Percentiles rank a stretch among this genome's conserved stretches.
Evolutionary conservation across 345 rosid genomes (phyloP).

Genomic region (Isatis tinctoria): DNA sequence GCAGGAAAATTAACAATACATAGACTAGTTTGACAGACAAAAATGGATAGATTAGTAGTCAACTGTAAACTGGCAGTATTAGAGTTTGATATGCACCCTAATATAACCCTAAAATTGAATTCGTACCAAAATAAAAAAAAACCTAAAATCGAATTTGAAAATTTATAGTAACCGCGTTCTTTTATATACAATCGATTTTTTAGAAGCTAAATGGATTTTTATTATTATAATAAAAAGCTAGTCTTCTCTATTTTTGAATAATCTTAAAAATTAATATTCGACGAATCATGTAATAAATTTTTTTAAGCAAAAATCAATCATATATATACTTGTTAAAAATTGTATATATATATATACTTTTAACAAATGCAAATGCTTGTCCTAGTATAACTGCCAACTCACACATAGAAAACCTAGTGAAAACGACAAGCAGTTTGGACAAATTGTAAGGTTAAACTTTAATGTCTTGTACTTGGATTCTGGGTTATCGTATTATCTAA

Average conservation of each 20-base stretch:
- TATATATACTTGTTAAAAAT: not conserved
- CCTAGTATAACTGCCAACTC: slow-evolving; percentile 13
- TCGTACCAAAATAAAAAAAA: no score
- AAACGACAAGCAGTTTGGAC: slow-evolving; percentile 15
- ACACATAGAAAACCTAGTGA: slow-evolving; percentile 7
- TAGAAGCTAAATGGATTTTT: not conserved
- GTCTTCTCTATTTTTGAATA: not conserved
- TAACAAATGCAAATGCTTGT: slow-evolving; percentile 20
- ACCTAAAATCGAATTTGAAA: not conserved
- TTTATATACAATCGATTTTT: not conserved
- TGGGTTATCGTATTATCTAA: not conserved
- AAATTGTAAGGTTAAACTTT: slow-evolving; percentile 9
- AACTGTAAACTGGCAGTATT: not conserved
- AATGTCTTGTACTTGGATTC: slow-evolving; percentile 14
- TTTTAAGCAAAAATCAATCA: no score
- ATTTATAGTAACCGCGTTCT: not conserved
- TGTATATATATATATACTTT: not conserved
- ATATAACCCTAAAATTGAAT: not conserved
- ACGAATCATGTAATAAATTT: no score
- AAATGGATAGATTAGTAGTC: not conserved
- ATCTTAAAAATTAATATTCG: no score
- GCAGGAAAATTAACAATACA: not conserved
- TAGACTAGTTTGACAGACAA: not conserved
- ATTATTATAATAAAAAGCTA: not conserved
- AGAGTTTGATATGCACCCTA: not conserved